Evolutionary conservation across 2,329 filamentous ascomycete species (phyloP).

Genomic region (Ophiostoma sp.): DNA sequence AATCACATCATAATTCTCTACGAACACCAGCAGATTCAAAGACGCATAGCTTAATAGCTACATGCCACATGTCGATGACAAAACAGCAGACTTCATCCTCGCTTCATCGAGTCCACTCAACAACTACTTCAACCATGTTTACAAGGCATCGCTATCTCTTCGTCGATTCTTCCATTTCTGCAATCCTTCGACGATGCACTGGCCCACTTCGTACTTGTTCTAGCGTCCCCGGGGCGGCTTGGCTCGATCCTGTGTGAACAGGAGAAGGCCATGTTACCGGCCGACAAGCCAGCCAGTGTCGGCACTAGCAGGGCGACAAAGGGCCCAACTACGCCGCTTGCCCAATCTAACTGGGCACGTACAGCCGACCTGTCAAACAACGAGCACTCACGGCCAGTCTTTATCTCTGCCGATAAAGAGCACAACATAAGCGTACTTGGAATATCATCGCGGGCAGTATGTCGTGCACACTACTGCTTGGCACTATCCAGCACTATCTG

Average conservation of each 20-base stretch:
- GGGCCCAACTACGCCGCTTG: neutral
- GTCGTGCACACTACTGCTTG: neutral
- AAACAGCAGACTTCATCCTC: no score
- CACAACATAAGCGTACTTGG: neutral
- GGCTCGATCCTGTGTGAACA: neutral
- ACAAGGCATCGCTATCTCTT: neutral
- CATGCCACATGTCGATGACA: no score
- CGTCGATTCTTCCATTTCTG: conserved; percentile 6
- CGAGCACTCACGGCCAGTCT: neutral
- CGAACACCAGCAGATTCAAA: no score
- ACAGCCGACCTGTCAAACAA: conserved; percentile 2
- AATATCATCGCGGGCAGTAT: neutral
- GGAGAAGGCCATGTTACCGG: conserved; percentile 12
- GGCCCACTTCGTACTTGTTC: conserved; percentile 13
- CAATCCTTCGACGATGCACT: neutral
- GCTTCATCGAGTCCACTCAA: no score
- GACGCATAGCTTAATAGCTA: no score
- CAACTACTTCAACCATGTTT: no score
- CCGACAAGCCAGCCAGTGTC: neutral
- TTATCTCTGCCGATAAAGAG: neutral
- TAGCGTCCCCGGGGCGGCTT: conserved; percentile 12
- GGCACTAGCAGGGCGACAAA: conserved; percentile 4
- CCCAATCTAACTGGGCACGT: conserved; percentile 9
- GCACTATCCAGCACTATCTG: conserved; percentile 2
- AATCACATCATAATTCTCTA: no score